These are phyloP conservation scores for Alternaria tenuissima DNA, from an alignment of 2,329 filamentous ascomycete genomes.

Conservation along the genomic window DNA sequence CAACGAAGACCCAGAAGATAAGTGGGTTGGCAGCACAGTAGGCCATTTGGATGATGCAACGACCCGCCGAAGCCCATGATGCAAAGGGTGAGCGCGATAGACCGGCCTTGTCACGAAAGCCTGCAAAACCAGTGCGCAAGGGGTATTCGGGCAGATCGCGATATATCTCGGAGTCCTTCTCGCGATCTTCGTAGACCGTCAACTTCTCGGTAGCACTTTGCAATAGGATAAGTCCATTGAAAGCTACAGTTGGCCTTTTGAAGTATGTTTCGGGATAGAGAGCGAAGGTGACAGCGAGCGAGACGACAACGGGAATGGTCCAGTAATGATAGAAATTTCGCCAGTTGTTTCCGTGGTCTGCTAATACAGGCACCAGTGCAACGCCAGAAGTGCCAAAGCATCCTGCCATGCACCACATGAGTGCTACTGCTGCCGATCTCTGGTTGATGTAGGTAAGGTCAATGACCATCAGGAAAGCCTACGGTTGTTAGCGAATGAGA, in stretches of 20 bases:
- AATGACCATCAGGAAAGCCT: conserved; percentile 50
- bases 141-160: conserved; percentile 34
- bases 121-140: conserved; percentile 12
- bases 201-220: conserved; percentile 53
- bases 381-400: conserved; percentile 36
- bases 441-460: conserved; percentile 54
- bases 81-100: conserved; percentile 34
- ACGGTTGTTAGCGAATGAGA: not conserved
- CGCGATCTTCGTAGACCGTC: conserved; percentile 48
- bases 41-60: conserved; percentile 38
- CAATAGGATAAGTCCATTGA: conserved; percentile 52
- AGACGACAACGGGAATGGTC: conserved; percentile 33
- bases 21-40: conserved; percentile 42
- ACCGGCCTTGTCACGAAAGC: conserved; percentile 26
- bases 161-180: conserved; percentile 36
- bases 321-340: conserved; percentile 45
- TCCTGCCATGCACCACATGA: conserved; percentile 46
- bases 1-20: conserved; percentile 44
- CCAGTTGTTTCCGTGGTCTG: conserved; percentile 41
- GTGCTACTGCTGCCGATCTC: conserved; percentile 45
- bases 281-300: conserved; percentile 41
- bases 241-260: conserved; percentile 52
- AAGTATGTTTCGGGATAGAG: conserved; percentile 54
- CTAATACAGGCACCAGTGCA: conserved; percentile 38
- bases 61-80: conserved; percentile 35